Base-by-base conservation (phyloP, 2,329 filamentous ascomycete species). In the Trichoderma hamatum region DNA sequence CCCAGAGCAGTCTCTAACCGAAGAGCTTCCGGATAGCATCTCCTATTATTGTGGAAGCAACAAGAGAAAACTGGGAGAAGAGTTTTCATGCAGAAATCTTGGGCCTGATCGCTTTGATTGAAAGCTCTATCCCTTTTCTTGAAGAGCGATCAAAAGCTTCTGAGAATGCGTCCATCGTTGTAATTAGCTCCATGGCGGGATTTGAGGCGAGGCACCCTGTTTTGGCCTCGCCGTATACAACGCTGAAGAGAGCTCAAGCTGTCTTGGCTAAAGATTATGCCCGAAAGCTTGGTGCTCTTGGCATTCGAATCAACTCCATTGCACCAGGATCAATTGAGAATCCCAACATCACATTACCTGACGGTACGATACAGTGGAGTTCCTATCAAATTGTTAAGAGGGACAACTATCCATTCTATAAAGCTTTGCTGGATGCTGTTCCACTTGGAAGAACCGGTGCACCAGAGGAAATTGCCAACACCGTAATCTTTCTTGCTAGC, bases 11-110 rank as follows among this genome's bases (percentile, higher is more conserved):
- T 9, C 14, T 24, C 28, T 62, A 26, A 62, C n/a, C 19, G 5
- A n/a, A 13, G 0, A 26, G 5, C 11, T 28, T 19, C 4, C 2
- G 21, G 5, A 13, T 21, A 75, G 72, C 74, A 19, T 73, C 65
- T 5, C 72, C 73, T 1, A 52, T 70, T 46, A 36, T 61, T 7
- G 28, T 46, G 0, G 70, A 68, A 10, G 55, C 72, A 4, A 70
- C 63, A 10, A 19, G 54, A 1, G 73, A 75, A 2, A 26, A 62
- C 0, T 76, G 74, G 74, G 49, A 72, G 19, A 74, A 73, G 19
- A 76, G 74, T 49, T 75, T 76, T 24, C 72, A 72, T 24, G 70
- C 70, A 2, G 74, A 76, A 5, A 66, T 76, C 5, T 28, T 76
- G n/a, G 74, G 74, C 0, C 72, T 76, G 1, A 51, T 75, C 5